Evolutionary conservation across 169 alveolate species (phyloP).

Genomic region (Eimeria acervulina): DNA sequence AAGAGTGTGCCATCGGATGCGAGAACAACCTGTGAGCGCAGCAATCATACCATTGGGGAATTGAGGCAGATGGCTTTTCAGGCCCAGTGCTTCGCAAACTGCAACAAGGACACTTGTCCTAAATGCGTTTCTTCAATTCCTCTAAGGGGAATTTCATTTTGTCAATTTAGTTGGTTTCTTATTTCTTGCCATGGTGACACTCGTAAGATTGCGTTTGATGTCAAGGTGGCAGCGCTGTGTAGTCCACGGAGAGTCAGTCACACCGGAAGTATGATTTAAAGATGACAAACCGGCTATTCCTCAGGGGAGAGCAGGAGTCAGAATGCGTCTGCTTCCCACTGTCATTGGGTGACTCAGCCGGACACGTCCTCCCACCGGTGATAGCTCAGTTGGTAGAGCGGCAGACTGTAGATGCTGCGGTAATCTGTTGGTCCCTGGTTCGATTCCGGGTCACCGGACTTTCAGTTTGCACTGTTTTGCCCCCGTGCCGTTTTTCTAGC

Average conservation of each 20-base stretch:
- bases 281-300: background rate
- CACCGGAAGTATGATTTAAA: background rate
- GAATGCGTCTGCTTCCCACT: background rate
- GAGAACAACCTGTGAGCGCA: background rate
- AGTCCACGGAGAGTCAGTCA: background rate
- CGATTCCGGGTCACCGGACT: constrained; percentile 98
- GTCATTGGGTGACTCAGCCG: background rate
- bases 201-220: background rate
- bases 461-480: constrained; percentile 40
- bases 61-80: background rate
- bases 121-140: background rate
- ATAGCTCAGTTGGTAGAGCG: constrained; percentile 99
- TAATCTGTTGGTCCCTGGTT: constrained; percentile 98
- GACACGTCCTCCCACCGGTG: constrained; percentile 90
- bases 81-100: background rate
- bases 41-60: background rate
- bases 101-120: background rate
- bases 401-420: constrained; percentile 97
- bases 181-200: background rate
- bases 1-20: background rate
- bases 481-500: background rate
- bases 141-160: background rate
- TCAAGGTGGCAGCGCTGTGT: background rate
- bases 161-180: background rate
- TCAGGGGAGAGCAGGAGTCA: no score